A percentile compares a stretch with the other conserved stretches of the same genome.
Conservation (phyloP, 108 stramenopile genomes). For the Discostella stelligeroides region DNA sequence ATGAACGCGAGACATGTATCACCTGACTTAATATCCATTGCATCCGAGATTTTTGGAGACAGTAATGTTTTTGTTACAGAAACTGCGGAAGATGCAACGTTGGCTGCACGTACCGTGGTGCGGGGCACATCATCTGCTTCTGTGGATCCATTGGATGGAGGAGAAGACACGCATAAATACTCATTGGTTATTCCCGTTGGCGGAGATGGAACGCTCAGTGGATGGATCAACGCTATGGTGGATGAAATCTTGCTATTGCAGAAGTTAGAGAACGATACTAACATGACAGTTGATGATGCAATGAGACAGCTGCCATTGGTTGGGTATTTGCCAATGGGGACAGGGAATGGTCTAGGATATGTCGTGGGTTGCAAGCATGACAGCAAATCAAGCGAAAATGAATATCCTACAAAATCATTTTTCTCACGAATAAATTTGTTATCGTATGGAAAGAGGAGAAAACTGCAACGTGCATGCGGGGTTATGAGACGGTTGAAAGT, state of each 20-base stretch:
- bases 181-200: conserved; percentile 65
- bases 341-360: conserved; percentile 71
- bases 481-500: conserved; percentile 35
- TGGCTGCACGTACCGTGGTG: conserved; percentile 34
- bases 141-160: neutral
- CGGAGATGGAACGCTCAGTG: conserved; percentile 74
- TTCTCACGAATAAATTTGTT: conserved; percentile 20
- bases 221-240: conserved; percentile 55
- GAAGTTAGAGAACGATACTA: conserved; percentile 7
- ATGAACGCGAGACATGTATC: conserved; percentile 65
- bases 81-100: conserved; percentile 52
- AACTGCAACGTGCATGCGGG: conserved; percentile 9
- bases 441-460: conserved; percentile 7
- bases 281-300: conserved; percentile 28
- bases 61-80: conserved; percentile 55
- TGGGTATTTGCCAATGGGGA: conserved; percentile 72
- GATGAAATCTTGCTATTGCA: conserved; percentile 27
- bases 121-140: neutral
- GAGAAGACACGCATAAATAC: conserved; percentile 8
- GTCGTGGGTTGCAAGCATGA: conserved; percentile 56
- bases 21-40: conserved; percentile 31
- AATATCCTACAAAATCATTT: conserved; percentile 1
- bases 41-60: conserved; percentile 41
- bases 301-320: conserved; percentile 50
- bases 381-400: neutral